A percentile compares a stretch with the other conserved stretches of the same genome.
phyloP scores from a whole-genome alignment of 352 stramenopile genomes.

The Pythium folliculosum region DNA sequence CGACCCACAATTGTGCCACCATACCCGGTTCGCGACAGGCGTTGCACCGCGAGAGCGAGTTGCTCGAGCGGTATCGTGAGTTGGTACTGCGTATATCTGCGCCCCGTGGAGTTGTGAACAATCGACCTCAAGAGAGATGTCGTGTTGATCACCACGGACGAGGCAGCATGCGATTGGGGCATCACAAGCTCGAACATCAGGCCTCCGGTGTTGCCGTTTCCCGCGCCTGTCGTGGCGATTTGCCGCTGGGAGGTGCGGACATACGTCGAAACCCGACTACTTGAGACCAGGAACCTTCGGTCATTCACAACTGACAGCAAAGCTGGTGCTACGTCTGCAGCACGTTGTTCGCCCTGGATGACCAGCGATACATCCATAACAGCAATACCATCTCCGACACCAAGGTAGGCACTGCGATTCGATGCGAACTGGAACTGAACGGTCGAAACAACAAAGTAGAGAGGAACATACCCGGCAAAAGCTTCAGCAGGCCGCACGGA shows the following conservation, averaged over 20 bases:
- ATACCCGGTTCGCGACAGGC: conserved; percentile 8
- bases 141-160: conserved; percentile 2
- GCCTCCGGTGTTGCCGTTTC: conserved; percentile 12
- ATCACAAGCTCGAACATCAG: conserved; percentile 26
- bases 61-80: not conserved
- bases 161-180: conserved; percentile 3
- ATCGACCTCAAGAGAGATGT: conserved; percentile 7
- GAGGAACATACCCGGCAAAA: conserved; percentile 36
- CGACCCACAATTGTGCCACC: conserved; percentile 7
- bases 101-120: conserved; percentile 3
- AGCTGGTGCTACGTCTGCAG: conserved; percentile 14
- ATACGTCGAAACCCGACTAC: conserved; percentile 8
- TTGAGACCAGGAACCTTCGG: not conserved
- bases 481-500: conserved; percentile 32
- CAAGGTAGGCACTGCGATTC: conserved; percentile 36
- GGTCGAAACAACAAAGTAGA: conserved; percentile 48
- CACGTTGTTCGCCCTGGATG: conserved; percentile 31
- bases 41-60: conserved; percentile 12
- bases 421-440: conserved; percentile 42
- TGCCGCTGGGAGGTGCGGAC: conserved; percentile 1
- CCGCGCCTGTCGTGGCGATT: not conserved
- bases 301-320: not conserved
- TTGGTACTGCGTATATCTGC: conserved; percentile 5
- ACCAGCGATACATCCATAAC: conserved; percentile 42
- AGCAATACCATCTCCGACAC: conserved; percentile 36